Base-by-base conservation (phyloP, 495 filamentous ascomycete species). In the Penicillium egyptiacum region DNA sequence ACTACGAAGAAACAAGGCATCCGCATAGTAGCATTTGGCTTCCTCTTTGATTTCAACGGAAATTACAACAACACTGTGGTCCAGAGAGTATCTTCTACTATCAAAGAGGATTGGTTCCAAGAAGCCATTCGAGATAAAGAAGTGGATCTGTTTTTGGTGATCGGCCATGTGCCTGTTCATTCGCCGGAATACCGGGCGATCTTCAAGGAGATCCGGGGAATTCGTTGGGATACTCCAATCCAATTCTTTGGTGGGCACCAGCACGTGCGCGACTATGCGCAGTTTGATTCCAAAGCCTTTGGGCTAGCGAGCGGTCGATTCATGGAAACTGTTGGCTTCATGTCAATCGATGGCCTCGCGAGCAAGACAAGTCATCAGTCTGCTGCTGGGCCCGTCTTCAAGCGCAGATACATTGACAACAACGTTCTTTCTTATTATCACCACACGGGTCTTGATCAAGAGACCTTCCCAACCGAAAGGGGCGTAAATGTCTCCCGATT, bases 301-400 rank as follows among this genome's bases (percentile, higher is more conserved):
- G 94, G 85, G 1, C 73, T 98, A 14, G 91, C 92, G 31, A 92
- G 88, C 64, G 94, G 94, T n/a, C 82, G 93, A 3, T 98, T 96
- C 70, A 91, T 96, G 82, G 94, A 98, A 74, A 98, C 95, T n/a
- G 86, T 97, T 48, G 94, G 94, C 5, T 98, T 92, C 77, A 82
- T 95, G 83, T 95, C 92, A 10, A 87, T 98, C 50, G 79, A 85
- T 41, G 92, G 90, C 7, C 75, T 92, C 0, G 67, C 75, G 16
- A 76, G 17, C n/a, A 47, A 55, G 8, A 37, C 74, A 2, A 65
- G 66, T 16, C 71, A 69, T 8, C 71, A 67, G 48, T 69, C 12
- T 69, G 69, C 19, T 60, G 70, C 71, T n/a, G 61, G 55, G 7
- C 79, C 83, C 20, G 74, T 72, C 30, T 96, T 92, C 65, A 78